A percentile compares a stretch with the other conserved stretches of the same genome.
phyloP scores from a whole-genome alignment of 306 rosid genomes.

The Rubus idaeus region DNA sequence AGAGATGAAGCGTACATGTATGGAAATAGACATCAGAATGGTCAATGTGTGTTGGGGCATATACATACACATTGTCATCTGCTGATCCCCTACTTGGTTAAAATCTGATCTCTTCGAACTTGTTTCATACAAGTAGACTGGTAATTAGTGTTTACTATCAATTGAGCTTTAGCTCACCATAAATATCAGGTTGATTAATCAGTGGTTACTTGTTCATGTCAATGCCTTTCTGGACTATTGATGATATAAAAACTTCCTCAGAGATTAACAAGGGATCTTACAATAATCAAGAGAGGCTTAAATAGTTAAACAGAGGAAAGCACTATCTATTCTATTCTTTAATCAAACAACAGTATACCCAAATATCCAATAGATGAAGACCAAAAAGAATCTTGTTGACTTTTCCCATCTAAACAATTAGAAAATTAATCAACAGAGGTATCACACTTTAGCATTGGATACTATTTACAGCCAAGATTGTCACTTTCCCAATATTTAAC shows the following conservation, averaged over 20 bases:
- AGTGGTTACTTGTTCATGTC: not conserved
- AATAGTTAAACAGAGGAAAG: not conserved
- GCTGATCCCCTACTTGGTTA: not conserved
- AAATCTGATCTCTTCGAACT: not conserved
- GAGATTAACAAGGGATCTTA: too few species aligned
- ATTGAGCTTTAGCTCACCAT: not conserved
- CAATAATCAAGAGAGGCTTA: not conserved
- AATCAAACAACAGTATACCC: too few species aligned
- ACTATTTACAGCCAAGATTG: not conserved
- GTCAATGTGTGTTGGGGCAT: not conserved
- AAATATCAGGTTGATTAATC: not conserved
- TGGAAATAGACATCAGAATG: not conserved
- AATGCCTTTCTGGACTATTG: not conserved
- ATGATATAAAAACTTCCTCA: not conserved
- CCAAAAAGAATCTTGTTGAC: not conserved
- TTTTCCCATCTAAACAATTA: not conserved
- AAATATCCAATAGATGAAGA: not conserved
- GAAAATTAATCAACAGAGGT: not conserved
- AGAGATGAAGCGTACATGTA: not conserved
- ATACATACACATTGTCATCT: too few species aligned
- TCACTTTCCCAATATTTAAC: conserved; percentile 4
- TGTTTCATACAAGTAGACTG: not conserved
- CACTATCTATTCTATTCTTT: not conserved
- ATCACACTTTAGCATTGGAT: not conserved
- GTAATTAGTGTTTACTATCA: not conserved